Conservation (phyloP, 768 basidiomycete genomes). For the Trametes villosa region DNA sequence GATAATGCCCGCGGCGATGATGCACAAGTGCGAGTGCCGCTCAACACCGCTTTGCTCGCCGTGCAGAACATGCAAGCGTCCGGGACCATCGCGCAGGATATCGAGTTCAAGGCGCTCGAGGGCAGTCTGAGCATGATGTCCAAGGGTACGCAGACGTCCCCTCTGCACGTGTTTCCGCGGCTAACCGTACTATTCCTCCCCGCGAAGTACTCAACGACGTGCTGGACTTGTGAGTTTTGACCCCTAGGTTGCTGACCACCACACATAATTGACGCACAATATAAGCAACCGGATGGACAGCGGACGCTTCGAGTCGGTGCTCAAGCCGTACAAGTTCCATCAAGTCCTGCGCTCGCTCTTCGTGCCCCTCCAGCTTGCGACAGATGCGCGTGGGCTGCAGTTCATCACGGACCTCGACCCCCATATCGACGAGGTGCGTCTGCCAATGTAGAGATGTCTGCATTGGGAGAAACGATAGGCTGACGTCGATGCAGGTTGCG, state of each 20-base stretch:
- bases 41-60: constrained; percentile 83
- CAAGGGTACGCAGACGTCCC: constrained; percentile 53
- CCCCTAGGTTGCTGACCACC: no score
- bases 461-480: not conserved
- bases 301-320: constrained; percentile 76
- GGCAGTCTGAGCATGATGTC: constrained; percentile 89
- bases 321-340: constrained; percentile 76
- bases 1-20: constrained; percentile 17
- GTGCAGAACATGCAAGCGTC: constrained; percentile 92
- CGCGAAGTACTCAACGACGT: constrained; percentile 73
- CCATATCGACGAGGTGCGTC: constrained; percentile 63
- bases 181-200: not conserved
- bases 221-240: constrained; percentile 77
- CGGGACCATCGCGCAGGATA: constrained; percentile 73
- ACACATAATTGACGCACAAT: no score
- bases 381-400: constrained; percentile 67
- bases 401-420: constrained; percentile 72
- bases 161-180: not conserved
- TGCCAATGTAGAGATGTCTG: not conserved
- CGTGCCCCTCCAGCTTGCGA: constrained; percentile 67
- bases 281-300: constrained; percentile 88
- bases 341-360: constrained; percentile 77
- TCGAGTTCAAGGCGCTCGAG: constrained; percentile 86
- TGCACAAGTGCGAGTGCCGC: constrained; percentile 76
- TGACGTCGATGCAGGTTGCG: constrained; percentile 48